Percentiles rank a stretch among this genome's conserved stretches.
phyloP scores from a whole-genome alignment of 176 grass and related monocot species.

The Poa annua region DNA sequence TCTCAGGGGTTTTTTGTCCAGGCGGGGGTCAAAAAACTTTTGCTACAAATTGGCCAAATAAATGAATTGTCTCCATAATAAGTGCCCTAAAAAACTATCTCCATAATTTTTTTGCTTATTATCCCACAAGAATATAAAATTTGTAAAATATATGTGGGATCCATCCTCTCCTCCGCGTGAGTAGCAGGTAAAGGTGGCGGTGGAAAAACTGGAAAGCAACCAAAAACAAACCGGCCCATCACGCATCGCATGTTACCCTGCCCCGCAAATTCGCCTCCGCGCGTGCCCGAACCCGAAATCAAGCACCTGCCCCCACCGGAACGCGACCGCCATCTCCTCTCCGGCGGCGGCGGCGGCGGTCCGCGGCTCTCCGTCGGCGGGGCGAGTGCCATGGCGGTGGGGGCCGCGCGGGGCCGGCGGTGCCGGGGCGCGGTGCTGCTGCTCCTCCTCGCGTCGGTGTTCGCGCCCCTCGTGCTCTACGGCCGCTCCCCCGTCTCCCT shows the following conservation, averaged over 20 bases:
- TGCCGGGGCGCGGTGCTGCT: slow-evolving; percentile 53
- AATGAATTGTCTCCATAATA: no score
- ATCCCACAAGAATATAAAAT: no score
- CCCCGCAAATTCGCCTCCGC: slow-evolving; percentile 33
- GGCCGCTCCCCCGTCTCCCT: slow-evolving; percentile 40
- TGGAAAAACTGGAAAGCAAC: neutral
- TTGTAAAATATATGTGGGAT: no score
- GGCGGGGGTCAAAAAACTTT: no score
- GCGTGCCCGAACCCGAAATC: slow-evolving; percentile 27
- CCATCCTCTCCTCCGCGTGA: neutral
- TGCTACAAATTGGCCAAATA: no score
- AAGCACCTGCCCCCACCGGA: slow-evolving; percentile 27
- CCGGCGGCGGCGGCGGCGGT: neutral
- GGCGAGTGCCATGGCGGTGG: neutral
- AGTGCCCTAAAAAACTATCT: no score
- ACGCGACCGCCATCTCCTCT: neutral
- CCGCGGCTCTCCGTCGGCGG: neutral
- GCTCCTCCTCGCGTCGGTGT: slow-evolving; percentile 65
- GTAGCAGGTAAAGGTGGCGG: slow-evolving; percentile 8
- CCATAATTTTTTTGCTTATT: no score
- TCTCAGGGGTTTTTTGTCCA: no score
- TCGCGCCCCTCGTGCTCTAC: slow-evolving; percentile 81
- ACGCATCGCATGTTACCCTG: slow-evolving; percentile 22
- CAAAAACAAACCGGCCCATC: neutral
- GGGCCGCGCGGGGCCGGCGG: slow-evolving; percentile 30